Evolutionary conservation across 805 yeast species (phyloP).

Genomic region (Lipomyces mesembrius): DNA sequence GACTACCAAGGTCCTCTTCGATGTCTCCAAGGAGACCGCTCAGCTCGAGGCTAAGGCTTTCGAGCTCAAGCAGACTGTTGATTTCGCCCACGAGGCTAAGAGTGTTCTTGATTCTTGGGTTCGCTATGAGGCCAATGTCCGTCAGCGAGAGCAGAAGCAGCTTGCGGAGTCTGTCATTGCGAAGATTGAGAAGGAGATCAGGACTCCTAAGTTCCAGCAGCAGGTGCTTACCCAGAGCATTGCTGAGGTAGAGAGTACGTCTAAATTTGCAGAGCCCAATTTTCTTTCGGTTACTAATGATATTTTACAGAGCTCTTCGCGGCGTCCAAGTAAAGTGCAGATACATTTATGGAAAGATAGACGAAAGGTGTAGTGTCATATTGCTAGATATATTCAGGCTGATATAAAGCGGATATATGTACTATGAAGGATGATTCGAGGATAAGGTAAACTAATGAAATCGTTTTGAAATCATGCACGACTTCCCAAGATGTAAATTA

Average conservation of each 20-base stretch:
- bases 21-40: slow-evolving; percentile 95
- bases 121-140: slow-evolving; percentile 94
- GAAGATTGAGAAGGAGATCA: slow-evolving; percentile 83
- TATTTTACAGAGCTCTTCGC: slow-evolving; percentile 28
- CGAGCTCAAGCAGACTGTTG: slow-evolving; percentile 89
- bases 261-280: slow-evolving; percentile 37
- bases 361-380: background rate
- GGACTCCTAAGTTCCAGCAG: slow-evolving; percentile 91
- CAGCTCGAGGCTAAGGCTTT: slow-evolving; percentile 92
- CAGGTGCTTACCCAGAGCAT: slow-evolving; percentile 88
- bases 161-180: slow-evolving; percentile 83
- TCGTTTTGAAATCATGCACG: background rate
- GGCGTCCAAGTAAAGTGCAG: slow-evolving; percentile 23
- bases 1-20: slow-evolving; percentile 89
- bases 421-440: background rate
- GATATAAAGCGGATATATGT: background rate
- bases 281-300: slow-evolving; percentile 1
- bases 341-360: background rate
- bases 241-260: slow-evolving; percentile 86
- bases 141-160: slow-evolving; percentile 94
- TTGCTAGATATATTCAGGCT: background rate
- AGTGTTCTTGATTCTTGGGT: slow-evolving; percentile 98
- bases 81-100: slow-evolving; percentile 87
- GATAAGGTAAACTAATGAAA: background rate
- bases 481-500: background rate